phyloP scores from a whole-genome alignment of 805 yeast genomes.

The Cyberlindnera meyerae region DNA sequence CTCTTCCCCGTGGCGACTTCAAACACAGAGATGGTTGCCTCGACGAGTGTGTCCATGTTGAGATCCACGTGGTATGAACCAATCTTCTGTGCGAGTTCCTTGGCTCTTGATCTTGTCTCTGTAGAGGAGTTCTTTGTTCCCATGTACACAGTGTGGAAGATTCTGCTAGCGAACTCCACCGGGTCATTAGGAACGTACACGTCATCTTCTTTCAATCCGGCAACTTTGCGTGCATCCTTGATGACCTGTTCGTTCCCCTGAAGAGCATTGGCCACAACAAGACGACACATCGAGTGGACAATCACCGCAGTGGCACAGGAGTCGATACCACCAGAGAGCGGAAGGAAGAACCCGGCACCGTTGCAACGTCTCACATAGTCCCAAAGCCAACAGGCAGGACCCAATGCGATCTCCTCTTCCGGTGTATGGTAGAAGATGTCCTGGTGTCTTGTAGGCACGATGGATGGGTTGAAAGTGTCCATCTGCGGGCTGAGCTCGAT shows the following conservation, averaged over 20 bases:
- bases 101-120: conserved; percentile 83
- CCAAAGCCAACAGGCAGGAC: conserved; percentile 99
- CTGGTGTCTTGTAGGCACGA: conserved; percentile 51
- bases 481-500: conserved; percentile 61
- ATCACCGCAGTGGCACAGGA: conserved; percentile 96
- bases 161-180: conserved; percentile 63
- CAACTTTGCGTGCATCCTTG: conserved; percentile 64
- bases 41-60: conserved; percentile 83
- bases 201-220: conserved; percentile 41
- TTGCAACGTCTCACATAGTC: conserved; percentile 89
- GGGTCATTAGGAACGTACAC: conserved; percentile 71
- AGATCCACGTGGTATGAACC: conserved; percentile 90
- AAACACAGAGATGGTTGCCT: conserved; percentile 69
- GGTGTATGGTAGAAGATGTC: conserved; percentile 67
- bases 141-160: conserved; percentile 92
- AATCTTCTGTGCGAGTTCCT: conserved; percentile 62
- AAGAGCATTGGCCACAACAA: conserved; percentile 66
- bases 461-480: conserved; percentile 52
- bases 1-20: conserved; percentile 85
- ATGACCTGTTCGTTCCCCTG: conserved; percentile 75
- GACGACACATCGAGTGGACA: conserved; percentile 88
- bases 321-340: conserved; percentile 96
- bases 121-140: conserved; percentile 89
- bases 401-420: conserved; percentile 94
- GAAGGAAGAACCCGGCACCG: conserved; percentile 88